A percentile compares a stretch with the other conserved stretches of the same genome.
These are phyloP conservation scores for Bruguiera hainesii DNA, from an alignment of 441 rosid genomes.

Conservation along the genomic window DNA sequence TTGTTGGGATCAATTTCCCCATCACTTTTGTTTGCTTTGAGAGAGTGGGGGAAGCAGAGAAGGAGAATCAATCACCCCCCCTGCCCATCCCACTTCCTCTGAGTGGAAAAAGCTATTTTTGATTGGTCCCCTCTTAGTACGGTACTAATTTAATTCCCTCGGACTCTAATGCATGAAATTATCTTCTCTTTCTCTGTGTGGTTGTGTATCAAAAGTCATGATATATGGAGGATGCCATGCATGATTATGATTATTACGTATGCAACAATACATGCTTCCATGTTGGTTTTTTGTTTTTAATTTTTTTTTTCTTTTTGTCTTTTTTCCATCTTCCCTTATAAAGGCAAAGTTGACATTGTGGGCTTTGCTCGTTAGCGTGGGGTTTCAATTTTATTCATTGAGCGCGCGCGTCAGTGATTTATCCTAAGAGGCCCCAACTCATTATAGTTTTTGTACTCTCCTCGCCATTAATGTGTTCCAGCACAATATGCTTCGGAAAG, in stretches of 20 bases:
- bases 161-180: constrained; percentile 29
- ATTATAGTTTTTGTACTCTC: constrained; percentile 11
- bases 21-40: constrained; percentile 11
- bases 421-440: constrained; percentile 21
- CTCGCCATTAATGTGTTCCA: too few species aligned
- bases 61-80: constrained; percentile 10
- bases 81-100: constrained; percentile 21
- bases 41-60: constrained; percentile 15
- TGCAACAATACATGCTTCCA: constrained; percentile 38
- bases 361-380: constrained; percentile 3
- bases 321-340: neutral
- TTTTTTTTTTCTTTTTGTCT: neutral
- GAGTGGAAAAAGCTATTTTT: constrained; percentile 31
- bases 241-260: constrained; percentile 65
- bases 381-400: neutral
- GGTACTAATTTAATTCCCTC: constrained; percentile 13
- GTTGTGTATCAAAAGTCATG: constrained; percentile 21
- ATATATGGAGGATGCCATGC: constrained; percentile 44
- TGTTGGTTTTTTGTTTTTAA: neutral
- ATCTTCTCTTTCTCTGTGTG: constrained; percentile 12
- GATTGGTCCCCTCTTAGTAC: constrained; percentile 31
- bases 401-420: neutral
- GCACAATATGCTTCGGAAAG: too few species aligned
- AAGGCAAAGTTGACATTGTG: neutral
- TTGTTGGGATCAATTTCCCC: neutral